phyloP scores from a whole-genome alignment of 306 rosid genomes.

The Gillenia trifoliata region DNA sequence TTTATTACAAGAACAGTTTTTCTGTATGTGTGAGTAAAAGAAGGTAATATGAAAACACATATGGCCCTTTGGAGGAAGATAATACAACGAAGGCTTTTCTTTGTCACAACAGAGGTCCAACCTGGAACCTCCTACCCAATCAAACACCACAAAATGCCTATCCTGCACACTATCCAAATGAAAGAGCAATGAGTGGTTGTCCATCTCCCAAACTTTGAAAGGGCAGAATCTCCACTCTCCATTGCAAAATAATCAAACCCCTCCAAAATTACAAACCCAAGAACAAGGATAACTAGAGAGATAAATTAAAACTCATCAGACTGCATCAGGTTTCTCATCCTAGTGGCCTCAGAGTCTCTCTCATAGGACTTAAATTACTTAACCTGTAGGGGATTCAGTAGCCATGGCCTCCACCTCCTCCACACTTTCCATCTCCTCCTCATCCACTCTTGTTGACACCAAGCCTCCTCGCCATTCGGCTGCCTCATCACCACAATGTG shows the following conservation, averaged over 20 bases:
- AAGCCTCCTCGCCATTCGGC: constrained; percentile 53
- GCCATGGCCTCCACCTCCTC: constrained; percentile 74
- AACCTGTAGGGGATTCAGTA: constrained; percentile 19
- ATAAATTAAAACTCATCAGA: constrained; percentile 5
- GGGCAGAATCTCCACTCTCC: constrained; percentile 26
- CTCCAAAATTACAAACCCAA: constrained; percentile 14
- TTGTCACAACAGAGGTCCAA: constrained; percentile 9
- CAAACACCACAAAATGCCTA: constrained; percentile 50
- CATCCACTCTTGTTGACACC: constrained; percentile 55
- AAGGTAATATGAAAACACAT: neutral
- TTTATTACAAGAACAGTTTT: neutral
- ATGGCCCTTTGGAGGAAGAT: constrained; percentile 1
- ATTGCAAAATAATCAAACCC: constrained; percentile 35
- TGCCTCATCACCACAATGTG: constrained; percentile 62
- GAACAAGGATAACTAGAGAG: constrained; percentile 7
- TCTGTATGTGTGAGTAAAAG: neutral
- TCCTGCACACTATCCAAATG: constrained; percentile 60
- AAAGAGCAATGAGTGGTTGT: constrained; percentile 43
- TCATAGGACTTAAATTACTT: constrained; percentile 19
- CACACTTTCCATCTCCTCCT: constrained; percentile 64
- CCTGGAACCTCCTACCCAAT: constrained; percentile 27
- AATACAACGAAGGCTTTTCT: neutral
- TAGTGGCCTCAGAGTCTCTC: constrained; percentile 24
- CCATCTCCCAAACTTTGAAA: constrained; percentile 29
- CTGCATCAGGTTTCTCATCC: constrained; percentile 17